Conservation (phyloP, 495 filamentous ascomycete species). For the Lepidopterella palustris region DNA sequence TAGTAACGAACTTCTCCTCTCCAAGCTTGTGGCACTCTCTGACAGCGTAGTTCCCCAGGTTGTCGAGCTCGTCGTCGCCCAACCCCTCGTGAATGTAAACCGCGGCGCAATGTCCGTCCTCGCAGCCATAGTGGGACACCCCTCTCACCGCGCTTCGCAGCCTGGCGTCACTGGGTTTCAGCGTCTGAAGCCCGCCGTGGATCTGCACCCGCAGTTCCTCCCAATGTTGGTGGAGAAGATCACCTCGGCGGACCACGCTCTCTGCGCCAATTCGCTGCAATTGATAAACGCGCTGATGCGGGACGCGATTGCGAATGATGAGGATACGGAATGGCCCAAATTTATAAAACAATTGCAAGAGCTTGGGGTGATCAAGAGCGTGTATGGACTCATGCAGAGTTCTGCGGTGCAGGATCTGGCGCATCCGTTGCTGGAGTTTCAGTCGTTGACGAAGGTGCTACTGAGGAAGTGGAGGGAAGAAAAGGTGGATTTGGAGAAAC, state of each 20-base stretch:
- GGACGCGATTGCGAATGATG: constrained; percentile 80
- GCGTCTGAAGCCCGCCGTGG: constrained; percentile 86
- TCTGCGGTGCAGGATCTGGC: constrained; percentile 89
- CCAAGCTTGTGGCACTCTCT: background rate
- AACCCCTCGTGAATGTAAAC: constrained; percentile 95
- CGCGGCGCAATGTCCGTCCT: constrained; percentile 95
- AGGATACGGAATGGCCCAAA: constrained; percentile 77
- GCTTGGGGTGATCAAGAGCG: constrained; percentile 84
- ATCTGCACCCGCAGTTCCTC: constrained; percentile 84
- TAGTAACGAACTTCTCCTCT: constrained; percentile 13
- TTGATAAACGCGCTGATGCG: constrained; percentile 92
- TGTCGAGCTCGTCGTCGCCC: constrained; percentile 89
- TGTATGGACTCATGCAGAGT: constrained; percentile 86
- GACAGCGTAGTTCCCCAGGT: constrained; percentile 45
- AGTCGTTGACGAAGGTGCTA: constrained; percentile 83
- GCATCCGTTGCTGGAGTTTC: constrained; percentile 89
- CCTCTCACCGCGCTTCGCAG: constrained; percentile 47
- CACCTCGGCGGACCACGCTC: constrained; percentile 87
- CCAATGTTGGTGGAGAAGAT: constrained; percentile 86
- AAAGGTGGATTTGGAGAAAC: constrained; percentile 71
- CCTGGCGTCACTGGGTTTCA: constrained; percentile 51
- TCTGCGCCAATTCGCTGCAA: constrained; percentile 93
- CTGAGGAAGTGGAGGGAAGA: constrained; percentile 87
- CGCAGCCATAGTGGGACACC: constrained; percentile 84
- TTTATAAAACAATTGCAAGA: constrained; percentile 93